phyloP scores from a whole-genome alignment of 2,329 filamentous ascomycete genomes.

The Coniochaeta sp. region DNA sequence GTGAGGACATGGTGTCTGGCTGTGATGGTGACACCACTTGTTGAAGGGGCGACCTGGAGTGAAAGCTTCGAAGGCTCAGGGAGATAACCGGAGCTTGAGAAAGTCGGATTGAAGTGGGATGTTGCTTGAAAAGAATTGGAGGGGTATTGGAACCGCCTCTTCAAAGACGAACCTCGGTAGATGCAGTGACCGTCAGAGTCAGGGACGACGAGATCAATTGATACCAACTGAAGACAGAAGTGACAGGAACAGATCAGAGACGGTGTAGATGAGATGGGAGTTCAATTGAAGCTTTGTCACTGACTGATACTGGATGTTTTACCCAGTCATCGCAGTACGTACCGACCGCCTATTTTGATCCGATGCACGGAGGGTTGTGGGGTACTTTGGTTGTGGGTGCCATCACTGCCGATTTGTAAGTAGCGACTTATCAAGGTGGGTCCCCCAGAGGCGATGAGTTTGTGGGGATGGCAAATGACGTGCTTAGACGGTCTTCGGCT shows the following conservation, averaged over 20 bases:
- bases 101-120: neutral
- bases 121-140: neutral
- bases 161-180: neutral
- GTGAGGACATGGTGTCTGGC: slow-evolving; percentile 8
- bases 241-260: neutral
- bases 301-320: neutral
- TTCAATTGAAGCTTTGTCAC: neutral
- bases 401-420: neutral
- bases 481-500: neutral
- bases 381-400: neutral
- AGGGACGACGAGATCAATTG: neutral
- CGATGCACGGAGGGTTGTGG: neutral
- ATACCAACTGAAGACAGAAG: neutral
- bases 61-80: too few species aligned
- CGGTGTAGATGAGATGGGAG: neutral
- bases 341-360: neutral
- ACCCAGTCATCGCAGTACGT: neutral
- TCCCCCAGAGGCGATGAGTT: neutral
- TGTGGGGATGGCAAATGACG: slow-evolving; percentile 1
- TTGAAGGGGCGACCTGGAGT: neutral
- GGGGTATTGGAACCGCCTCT: neutral
- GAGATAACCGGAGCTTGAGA: neutral
- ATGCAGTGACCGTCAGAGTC: neutral
- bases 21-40: slow-evolving; percentile 2
- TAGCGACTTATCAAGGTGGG: neutral